These are phyloP conservation scores for cucumber (Cucumis sativus) DNA, from an alignment of 306 rosid species.

Conservation along the genomic window Cucumber_9930_V3 NC_026655.2:4840501-4841000, in stretches of 20 bases:
- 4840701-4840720: conserved; percentile 87
- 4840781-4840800: conserved; percentile 14
- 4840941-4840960: not conserved
- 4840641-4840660: conserved; percentile 58
- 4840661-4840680: conserved; percentile 78
- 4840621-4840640: conserved; percentile 17
- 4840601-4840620: conserved; percentile 16
- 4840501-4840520: conserved; percentile 93
- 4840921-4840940: not conserved
- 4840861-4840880: conserved; percentile 57
- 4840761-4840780: conserved; percentile 11
- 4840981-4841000: conserved; percentile 82
- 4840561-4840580: conserved; percentile 65
- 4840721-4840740: conserved; percentile 65
- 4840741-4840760: conserved; percentile 1
- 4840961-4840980: conserved; percentile 20
- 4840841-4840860: conserved; percentile 94
- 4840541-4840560: conserved; percentile 72
- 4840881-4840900: not conserved
- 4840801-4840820: conserved; percentile 76
- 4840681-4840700: conserved; percentile 87
- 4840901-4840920: not conserved
- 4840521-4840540: conserved; percentile 87
- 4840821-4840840: conserved; percentile 72
- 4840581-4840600: not conserved